Conservation (phyloP, 1,139 yeast species). For the Suhomyces choctaworum region DNA sequence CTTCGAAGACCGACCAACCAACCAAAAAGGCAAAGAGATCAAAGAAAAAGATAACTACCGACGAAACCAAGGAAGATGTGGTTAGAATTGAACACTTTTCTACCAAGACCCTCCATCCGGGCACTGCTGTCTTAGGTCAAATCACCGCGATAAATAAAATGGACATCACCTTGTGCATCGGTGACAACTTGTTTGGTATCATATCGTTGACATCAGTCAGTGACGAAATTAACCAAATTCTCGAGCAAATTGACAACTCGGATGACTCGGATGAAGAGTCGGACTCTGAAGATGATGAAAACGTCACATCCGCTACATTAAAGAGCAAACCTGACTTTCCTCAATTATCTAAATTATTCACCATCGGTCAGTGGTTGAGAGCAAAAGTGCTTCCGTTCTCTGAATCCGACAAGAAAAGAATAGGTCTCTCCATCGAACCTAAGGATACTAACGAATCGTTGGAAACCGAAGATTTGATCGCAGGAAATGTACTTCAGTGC, state of each 20-base stretch:
- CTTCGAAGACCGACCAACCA: conserved; percentile 26
- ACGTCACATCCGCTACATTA: background rate
- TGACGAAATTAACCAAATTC: conserved; percentile 53
- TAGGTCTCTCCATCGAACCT: conserved; percentile 78
- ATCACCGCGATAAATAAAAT: conserved; percentile 57
- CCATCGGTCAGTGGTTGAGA: conserved; percentile 82
- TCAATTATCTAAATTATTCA: conserved; percentile 53
- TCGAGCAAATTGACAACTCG: conserved; percentile 52
- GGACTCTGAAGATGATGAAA: conserved; percentile 33
- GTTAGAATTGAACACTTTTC: conserved; percentile 59
- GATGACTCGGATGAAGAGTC: conserved; percentile 50
- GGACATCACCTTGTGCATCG: conserved; percentile 69
- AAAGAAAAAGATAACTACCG: conserved; percentile 32
- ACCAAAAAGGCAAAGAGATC: conserved; percentile 27
- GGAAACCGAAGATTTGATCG: conserved; percentile 61
- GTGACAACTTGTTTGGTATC: conserved; percentile 82
- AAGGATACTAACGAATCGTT: conserved; percentile 61
- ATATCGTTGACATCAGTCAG: conserved; percentile 78
- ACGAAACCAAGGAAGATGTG: conserved; percentile 26
- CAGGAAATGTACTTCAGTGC: conserved; percentile 71
- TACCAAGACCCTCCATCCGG: conserved; percentile 64
- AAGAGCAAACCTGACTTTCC: conserved; percentile 49
- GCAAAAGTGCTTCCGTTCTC: conserved; percentile 59
- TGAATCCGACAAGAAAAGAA: conserved; percentile 47
- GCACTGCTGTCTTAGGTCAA: conserved; percentile 77